These are phyloP conservation scores for Teunomyces lycoperdinae DNA, from an alignment of 805 yeast species.

Conservation along the genomic window DNA sequence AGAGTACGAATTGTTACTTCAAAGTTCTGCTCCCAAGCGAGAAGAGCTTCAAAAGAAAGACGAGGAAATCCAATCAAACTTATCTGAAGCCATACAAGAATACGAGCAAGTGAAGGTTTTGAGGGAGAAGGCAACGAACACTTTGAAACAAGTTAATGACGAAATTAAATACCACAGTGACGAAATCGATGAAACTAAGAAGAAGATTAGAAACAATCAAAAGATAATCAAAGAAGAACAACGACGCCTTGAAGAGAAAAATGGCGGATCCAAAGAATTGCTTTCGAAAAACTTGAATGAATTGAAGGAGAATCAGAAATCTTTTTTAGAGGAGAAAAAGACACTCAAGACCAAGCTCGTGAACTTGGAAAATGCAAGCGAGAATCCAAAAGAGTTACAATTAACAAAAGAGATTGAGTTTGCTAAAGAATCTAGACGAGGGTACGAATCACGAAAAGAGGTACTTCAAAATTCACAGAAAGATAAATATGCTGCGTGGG, in stretches of 20 bases:
- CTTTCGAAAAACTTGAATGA: constrained; percentile 20
- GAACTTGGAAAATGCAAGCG: constrained; percentile 9
- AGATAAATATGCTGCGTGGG: constrained; percentile 51
- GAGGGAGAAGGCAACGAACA: constrained; percentile 31
- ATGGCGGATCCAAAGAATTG: constrained; percentile 44
- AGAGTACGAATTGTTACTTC: not conserved
- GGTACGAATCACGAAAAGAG: constrained; percentile 9
- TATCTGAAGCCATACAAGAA: constrained; percentile 1
- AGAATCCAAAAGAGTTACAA: not conserved
- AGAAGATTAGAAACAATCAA: constrained; percentile 11
- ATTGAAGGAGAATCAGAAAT: constrained; percentile 18
- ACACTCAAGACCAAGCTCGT: constrained; percentile 10
- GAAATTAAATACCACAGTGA: constrained; percentile 14
- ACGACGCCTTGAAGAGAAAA: constrained; percentile 34
- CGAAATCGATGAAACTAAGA: constrained; percentile 12
- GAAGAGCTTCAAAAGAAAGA: not conserved
- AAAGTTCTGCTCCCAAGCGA: not conserved
- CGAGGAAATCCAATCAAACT: constrained; percentile 1
- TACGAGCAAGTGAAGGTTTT: constrained; percentile 36
- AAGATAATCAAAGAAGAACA: constrained; percentile 31
- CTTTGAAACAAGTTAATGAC: constrained; percentile 9
- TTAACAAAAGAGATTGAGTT: constrained; percentile 7
- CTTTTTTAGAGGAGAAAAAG: constrained; percentile 12
- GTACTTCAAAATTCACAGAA: constrained; percentile 18
- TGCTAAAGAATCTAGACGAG: constrained; percentile 1